Evolutionary conservation across 441 rosid species (phyloP).

Genomic region (Erodium trifolium): DNA sequence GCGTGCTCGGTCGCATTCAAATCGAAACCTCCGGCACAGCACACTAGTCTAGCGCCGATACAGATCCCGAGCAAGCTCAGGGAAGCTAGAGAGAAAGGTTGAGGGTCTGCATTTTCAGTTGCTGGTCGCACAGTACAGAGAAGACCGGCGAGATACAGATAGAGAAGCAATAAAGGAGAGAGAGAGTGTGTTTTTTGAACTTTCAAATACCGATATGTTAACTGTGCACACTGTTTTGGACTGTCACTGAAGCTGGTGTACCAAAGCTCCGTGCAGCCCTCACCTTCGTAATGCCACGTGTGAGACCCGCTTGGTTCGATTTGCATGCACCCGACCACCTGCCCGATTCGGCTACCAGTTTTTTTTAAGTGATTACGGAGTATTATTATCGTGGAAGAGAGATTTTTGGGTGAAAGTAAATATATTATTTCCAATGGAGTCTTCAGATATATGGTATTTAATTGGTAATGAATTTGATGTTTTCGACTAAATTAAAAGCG

Average conservation of each 20-base stretch:
- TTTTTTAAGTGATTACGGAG: background rate
- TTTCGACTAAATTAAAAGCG: too few relatives aligned
- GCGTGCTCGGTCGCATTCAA: too few relatives aligned
- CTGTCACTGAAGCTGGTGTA: conserved; percentile 13
- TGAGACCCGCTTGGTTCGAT: background rate
- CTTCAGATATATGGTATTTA: too few relatives aligned
- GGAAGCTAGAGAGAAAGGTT: background rate
- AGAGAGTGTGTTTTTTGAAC: conserved; percentile 32
- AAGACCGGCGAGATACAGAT: background rate
- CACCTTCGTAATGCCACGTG: background rate
- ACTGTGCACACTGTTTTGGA: conserved; percentile 7
- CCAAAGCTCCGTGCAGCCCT: background rate
- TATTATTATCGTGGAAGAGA: background rate
- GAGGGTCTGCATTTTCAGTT: background rate
- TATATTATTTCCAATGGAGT: too few relatives aligned
- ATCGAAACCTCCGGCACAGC: too few relatives aligned
- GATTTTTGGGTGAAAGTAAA: too few relatives aligned
- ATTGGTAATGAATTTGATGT: too few relatives aligned
- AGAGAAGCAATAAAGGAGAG: background rate
- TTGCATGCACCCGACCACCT: too few relatives aligned
- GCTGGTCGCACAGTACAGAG: too few relatives aligned
- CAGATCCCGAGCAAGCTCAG: too few relatives aligned
- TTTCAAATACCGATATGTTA: conserved; percentile 33
- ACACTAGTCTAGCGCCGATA: too few relatives aligned
- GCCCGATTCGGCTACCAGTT: too few relatives aligned